phyloP scores from a whole-genome alignment of 73 alveolate genomes.

The Tetrahymena elliotti region DNA sequence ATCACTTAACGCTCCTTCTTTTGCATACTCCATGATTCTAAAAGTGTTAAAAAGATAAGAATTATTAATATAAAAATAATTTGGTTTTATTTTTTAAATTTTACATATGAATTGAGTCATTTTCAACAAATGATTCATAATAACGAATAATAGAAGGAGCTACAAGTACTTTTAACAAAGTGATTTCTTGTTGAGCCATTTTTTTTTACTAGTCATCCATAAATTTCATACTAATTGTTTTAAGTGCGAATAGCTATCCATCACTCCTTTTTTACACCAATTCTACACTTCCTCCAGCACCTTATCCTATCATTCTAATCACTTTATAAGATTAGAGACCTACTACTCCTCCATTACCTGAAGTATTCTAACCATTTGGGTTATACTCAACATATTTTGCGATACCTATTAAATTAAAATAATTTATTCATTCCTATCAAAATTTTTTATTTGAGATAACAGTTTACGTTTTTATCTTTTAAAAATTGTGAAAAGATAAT shows the following conservation, averaged over 20 bases:
- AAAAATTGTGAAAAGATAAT: background rate
- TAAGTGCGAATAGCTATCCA: constrained; percentile 52
- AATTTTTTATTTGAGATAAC: too few species aligned
- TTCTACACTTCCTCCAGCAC: constrained; percentile 8
- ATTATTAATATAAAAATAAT: too few species aligned
- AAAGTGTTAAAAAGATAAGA: background rate
- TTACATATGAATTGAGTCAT: constrained; percentile 62
- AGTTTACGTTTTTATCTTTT: too few species aligned
- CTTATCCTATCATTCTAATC: constrained; percentile 11
- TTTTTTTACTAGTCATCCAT: constrained; percentile 59
- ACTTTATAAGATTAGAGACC: background rate
- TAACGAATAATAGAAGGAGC: constrained; percentile 89
- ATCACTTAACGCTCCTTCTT: constrained; percentile 81
- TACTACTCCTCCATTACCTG: background rate
- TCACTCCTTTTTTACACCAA: constrained; percentile 13
- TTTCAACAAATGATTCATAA: constrained; percentile 74
- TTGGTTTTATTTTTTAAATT: background rate
- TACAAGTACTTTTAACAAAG: constrained; percentile 57
- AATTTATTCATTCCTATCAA: background rate
- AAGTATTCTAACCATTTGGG: background rate
- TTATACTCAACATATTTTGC: background rate
- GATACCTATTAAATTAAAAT: background rate
- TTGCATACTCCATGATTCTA: constrained; percentile 87
- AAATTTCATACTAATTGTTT: constrained; percentile 30
- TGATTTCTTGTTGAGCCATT: constrained; percentile 75